Conservation (phyloP, 768 basidiomycete genomes). For the Podaxis mareebaensis region DNA sequence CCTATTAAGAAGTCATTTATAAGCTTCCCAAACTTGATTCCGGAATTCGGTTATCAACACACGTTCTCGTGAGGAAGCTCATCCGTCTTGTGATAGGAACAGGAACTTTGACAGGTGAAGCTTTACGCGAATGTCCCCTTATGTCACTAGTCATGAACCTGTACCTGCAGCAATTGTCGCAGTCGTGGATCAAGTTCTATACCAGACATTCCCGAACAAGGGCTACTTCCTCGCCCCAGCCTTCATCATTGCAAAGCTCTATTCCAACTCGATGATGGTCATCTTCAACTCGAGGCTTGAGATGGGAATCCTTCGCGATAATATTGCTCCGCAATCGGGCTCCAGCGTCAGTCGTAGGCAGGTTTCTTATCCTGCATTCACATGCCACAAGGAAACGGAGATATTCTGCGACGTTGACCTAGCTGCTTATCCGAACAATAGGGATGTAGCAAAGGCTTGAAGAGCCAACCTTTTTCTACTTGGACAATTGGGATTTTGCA, state of each 20-base stretch:
- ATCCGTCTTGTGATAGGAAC: constrained; percentile 22
- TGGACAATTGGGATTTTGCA: no score
- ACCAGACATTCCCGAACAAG: constrained; percentile 8
- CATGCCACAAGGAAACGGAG: background rate
- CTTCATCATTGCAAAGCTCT: constrained; percentile 18
- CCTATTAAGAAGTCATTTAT: background rate
- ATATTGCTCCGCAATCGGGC: background rate
- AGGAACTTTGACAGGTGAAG: constrained; percentile 19
- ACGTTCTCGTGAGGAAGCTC: constrained; percentile 15
- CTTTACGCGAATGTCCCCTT: background rate
- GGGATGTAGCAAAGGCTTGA: background rate
- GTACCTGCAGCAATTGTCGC: constrained; percentile 13
- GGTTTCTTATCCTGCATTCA: background rate
- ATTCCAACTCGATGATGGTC: constrained; percentile 21
- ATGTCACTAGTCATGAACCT: background rate
- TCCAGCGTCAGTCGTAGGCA: background rate
- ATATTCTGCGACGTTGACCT: background rate
- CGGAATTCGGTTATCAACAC: constrained; percentile 13
- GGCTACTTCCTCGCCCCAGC: constrained; percentile 14
- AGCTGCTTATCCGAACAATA: background rate
- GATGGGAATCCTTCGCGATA: background rate
- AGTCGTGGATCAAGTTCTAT: constrained; percentile 11
- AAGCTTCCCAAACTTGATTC: constrained; percentile 9
- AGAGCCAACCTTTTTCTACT: no score
- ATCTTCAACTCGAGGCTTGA: constrained; percentile 15